phyloP scores from a whole-genome alignment of 2,329 filamentous ascomycete species.

The Trichoderma arundinaceum region DNA sequence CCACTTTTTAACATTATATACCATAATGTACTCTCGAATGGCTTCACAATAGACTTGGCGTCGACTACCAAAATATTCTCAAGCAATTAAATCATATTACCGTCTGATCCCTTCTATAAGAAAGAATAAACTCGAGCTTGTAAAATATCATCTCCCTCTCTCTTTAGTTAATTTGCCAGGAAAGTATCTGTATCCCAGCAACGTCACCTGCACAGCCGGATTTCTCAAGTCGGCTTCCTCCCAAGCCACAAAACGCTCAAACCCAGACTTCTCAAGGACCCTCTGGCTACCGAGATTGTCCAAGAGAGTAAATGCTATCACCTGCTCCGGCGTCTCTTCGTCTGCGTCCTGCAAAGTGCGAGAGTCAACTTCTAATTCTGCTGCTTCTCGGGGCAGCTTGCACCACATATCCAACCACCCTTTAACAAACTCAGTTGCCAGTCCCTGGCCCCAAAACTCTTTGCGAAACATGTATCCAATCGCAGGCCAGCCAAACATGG shows the following conservation, averaged over 20 bases:
- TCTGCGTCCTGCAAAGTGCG: conserved; percentile 35
- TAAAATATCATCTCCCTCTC: too few species aligned
- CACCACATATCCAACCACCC: conserved; percentile 55
- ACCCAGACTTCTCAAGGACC: conserved; percentile 63
- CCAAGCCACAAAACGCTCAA: conserved; percentile 53
- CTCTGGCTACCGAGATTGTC: conserved; percentile 59
- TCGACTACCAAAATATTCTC: too few species aligned
- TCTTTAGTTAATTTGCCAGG: background rate
- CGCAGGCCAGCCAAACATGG: conserved; percentile 57
- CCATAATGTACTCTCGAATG: too few species aligned
- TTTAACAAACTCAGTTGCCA: conserved; percentile 60
- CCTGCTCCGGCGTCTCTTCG: background rate
- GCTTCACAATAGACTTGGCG: too few species aligned
- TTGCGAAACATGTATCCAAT: conserved; percentile 61
- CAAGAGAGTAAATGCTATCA: conserved; percentile 36
- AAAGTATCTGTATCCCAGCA: background rate
- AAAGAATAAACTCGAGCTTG: too few species aligned
- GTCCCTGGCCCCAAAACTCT: conserved; percentile 59
- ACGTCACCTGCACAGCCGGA: background rate
- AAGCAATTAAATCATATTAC: too few species aligned
- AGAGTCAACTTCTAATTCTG: conserved; percentile 49
- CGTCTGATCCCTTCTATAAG: too few species aligned
- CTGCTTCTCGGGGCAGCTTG: conserved; percentile 52
- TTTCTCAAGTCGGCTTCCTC: conserved; percentile 38
- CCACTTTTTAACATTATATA: too few species aligned